A percentile compares a stretch with the other conserved stretches of the same genome.
These are phyloP conservation scores for Agaricus sinodeliciosus DNA, from an alignment of 768 basidiomycete genomes.

Conservation along the genomic window DNA sequence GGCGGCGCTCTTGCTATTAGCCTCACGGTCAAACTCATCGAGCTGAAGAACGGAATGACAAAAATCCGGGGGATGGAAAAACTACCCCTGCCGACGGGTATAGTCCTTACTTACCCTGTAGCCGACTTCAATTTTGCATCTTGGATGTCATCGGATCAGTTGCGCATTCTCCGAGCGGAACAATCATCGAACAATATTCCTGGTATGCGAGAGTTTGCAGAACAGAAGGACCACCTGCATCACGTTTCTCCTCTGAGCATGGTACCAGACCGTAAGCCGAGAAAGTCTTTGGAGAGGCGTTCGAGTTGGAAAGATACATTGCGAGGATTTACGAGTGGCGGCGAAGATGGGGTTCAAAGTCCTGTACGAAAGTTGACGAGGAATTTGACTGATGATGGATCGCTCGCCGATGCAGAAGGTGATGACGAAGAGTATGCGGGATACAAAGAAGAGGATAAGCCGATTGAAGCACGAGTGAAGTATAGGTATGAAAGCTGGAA, in stretches of 20 bases:
- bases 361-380: slow-evolving; percentile 5
- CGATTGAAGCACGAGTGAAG: slow-evolving; percentile 68
- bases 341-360: slow-evolving; percentile 20
- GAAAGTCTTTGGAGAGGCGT: slow-evolving; percentile 45
- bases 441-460: slow-evolving; percentile 63
- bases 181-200: slow-evolving; percentile 80
- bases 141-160: slow-evolving; percentile 86
- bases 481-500: slow-evolving; percentile 38
- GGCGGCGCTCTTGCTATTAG: slow-evolving; percentile 86
- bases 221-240: slow-evolving; percentile 83
- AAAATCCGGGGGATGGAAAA: slow-evolving; percentile 26
- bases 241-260: slow-evolving; percentile 89
- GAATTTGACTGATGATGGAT: slow-evolving; percentile 31
- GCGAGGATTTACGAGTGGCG: slow-evolving; percentile 37
- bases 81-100: slow-evolving; percentile 69
- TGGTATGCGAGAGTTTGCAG: slow-evolving; percentile 59
- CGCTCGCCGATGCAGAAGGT: slow-evolving; percentile 48
- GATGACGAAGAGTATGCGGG: slow-evolving; percentile 42
- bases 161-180: slow-evolving; percentile 80
- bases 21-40: slow-evolving; percentile 80
- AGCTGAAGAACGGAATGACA: slow-evolving; percentile 38
- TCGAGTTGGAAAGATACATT: slow-evolving; percentile 58
- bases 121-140: slow-evolving; percentile 98
- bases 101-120: slow-evolving; percentile 87
- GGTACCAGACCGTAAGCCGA: slow-evolving; percentile 62